phyloP scores from a whole-genome alignment of 305 asterid genomes.

The Nicotiana rustica region DNA sequence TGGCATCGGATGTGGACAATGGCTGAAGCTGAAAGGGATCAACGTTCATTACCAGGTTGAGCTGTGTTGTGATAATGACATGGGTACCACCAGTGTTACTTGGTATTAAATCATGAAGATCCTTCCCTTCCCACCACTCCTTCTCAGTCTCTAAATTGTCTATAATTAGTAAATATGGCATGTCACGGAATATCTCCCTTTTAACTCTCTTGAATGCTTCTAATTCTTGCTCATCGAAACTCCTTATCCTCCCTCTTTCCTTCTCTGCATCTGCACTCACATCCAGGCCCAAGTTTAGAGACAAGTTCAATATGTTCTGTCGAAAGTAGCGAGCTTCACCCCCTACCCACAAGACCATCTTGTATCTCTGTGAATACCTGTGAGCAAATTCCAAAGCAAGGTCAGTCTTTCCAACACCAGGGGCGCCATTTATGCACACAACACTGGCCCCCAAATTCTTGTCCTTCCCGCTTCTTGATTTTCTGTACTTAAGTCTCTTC shows the following conservation, averaged over 20 bases:
- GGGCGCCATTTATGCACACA: constrained; percentile 71
- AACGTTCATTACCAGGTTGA: constrained; percentile 64
- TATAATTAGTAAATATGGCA: constrained; percentile 82
- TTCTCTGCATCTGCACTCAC: constrained; percentile 90
- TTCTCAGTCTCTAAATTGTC: constrained; percentile 82
- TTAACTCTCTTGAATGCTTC: constrained; percentile 88
- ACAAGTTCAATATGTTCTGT: constrained; percentile 77
- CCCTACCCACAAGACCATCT: constrained; percentile 90
- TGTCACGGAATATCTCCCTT: constrained; percentile 84
- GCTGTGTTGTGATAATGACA: constrained; percentile 79
- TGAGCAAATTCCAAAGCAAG: constrained; percentile 86
- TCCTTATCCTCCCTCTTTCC: constrained; percentile 81
- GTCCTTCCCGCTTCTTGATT: constrained; percentile 65
- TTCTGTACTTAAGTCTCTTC: constrained; percentile 64
- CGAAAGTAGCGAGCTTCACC: constrained; percentile 82
- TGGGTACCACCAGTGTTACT: constrained; percentile 89
- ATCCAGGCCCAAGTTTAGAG: constrained; percentile 73
- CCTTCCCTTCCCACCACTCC: constrained; percentile 99
- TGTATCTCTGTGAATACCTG: constrained; percentile 75
- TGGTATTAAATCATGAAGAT: constrained; percentile 83
- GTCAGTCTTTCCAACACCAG: constrained; percentile 89
- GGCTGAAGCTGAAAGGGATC: constrained; percentile 77
- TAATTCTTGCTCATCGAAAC: constrained; percentile 85
- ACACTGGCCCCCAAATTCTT: constrained; percentile 59
- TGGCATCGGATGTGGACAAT: constrained; percentile 66